Evolutionary conservation across 192 early-diverging fungal species (phyloP).

Genomic region (Funneliformis mosseae): DNA sequence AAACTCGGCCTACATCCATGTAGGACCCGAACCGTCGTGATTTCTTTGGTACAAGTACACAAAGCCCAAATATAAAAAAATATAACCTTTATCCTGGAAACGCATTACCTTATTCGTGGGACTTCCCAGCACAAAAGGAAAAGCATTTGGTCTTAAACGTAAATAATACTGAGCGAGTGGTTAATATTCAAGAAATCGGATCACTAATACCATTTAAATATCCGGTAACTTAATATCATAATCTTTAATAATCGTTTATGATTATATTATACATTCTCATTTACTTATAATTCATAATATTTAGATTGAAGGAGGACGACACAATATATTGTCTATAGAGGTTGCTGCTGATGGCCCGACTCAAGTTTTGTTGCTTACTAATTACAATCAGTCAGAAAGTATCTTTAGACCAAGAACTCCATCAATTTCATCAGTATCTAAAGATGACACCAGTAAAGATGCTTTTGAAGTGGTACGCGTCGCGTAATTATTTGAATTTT

Average conservation of each 20-base stretch:
- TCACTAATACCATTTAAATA: constrained; percentile 83
- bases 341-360: constrained; percentile 69
- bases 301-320: constrained; percentile 32
- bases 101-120: constrained; percentile 86
- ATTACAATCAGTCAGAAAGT: constrained; percentile 67
- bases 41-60: neutral
- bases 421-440: constrained; percentile 20
- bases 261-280: neutral
- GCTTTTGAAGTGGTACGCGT: constrained; percentile 29
- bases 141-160: constrained; percentile 78
- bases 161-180: constrained; percentile 72
- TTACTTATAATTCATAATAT: neutral
- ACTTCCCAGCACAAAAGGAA: constrained; percentile 71
- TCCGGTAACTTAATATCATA: constrained; percentile 46
- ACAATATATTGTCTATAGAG: constrained; percentile 67
- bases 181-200: constrained; percentile 92
- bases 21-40: constrained; percentile 36
- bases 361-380: constrained; percentile 68
- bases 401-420: constrained; percentile 55
- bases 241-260: neutral
- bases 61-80: constrained; percentile 41
- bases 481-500: neutral
- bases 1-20: neutral
- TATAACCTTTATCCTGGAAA: constrained; percentile 57
- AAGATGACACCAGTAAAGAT: neutral